Evolutionary conservation across 768 basidiomycete genomes (phyloP).

Genomic region (Hortiboletus flavorubellus): DNA sequence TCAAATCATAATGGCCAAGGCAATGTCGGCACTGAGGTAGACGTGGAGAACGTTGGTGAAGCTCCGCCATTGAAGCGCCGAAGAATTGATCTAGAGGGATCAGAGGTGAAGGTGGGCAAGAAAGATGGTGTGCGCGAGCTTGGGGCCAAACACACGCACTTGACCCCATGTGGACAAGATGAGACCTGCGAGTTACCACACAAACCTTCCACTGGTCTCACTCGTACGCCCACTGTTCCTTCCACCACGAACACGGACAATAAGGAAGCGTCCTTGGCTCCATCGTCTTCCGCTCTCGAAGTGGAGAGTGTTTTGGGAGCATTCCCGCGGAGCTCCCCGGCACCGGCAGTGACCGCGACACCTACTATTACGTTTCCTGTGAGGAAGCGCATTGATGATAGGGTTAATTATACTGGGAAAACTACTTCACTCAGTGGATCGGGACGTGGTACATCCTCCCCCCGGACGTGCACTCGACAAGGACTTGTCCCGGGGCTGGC

Average conservation of each 20-base stretch:
- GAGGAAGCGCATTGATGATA: slow-evolving; percentile 10
- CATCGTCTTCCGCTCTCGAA: neutral
- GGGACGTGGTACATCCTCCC: neutral
- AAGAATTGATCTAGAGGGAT: slow-evolving; percentile 9
- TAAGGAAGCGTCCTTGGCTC: neutral
- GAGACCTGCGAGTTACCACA: neutral
- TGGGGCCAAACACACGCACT: too few relatives aligned
- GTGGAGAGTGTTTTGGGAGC: neutral
- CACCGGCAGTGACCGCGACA: neutral
- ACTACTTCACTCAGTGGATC: neutral
- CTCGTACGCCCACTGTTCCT: neutral
- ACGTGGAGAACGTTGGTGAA: slow-evolving; percentile 5
- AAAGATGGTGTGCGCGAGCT: neutral
- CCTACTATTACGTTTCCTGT: slow-evolving; percentile 22
- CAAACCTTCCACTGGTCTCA: neutral
- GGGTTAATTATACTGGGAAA: neutral
- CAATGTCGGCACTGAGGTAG: neutral
- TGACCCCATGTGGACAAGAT: neutral
- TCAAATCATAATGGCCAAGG: neutral
- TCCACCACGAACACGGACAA: neutral
- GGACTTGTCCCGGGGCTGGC: neutral
- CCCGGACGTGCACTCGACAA: neutral
- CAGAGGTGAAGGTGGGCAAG: neutral
- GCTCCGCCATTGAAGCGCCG: slow-evolving; percentile 11
- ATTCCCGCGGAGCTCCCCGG: neutral